Conservation (phyloP, 208 protist species). For the Trypanosomatidae sp. region DNA sequence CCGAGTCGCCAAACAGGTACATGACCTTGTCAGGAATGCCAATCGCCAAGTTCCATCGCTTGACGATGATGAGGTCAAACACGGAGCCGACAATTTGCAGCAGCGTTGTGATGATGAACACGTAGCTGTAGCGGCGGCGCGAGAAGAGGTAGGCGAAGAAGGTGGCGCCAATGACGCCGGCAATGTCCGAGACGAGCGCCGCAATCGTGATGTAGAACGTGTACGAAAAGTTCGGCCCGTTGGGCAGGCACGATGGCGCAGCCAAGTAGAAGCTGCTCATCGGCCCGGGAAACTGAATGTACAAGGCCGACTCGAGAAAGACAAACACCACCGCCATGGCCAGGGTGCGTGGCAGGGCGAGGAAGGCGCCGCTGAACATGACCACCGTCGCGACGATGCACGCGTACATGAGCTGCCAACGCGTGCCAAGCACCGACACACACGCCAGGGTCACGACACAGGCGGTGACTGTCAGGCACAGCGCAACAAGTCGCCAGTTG, state of each 20-base stretch:
- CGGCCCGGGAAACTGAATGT: conserved; percentile 39
- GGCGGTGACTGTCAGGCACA: conserved; percentile 24
- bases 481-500: conserved; percentile 40
- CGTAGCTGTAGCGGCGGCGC: conserved; percentile 31
- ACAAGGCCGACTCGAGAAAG: conserved; percentile 31
- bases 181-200: conserved; percentile 25
- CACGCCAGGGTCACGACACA: conserved; percentile 26
- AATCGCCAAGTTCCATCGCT: conserved; percentile 50
- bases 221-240: conserved; percentile 51
- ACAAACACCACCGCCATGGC: conserved; percentile 53
- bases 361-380: conserved; percentile 27
- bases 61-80: conserved; percentile 63
- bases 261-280: conserved; percentile 52
- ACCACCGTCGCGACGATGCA: conserved; percentile 15
- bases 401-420: conserved; percentile 13
- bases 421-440: conserved; percentile 21
- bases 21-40: conserved; percentile 47
- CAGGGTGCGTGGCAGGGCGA: conserved; percentile 35
- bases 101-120: conserved; percentile 33
- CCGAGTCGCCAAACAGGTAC: conserved; percentile 52
- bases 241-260: conserved; percentile 14
- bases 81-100: conserved; percentile 27
- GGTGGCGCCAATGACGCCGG: conserved; percentile 32
- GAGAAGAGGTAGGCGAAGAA: conserved; percentile 52
- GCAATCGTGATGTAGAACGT: conserved; percentile 55